phyloP scores from a whole-genome alignment of 2,329 filamentous ascomycete species.

The Huntiella omanensis region DNA sequence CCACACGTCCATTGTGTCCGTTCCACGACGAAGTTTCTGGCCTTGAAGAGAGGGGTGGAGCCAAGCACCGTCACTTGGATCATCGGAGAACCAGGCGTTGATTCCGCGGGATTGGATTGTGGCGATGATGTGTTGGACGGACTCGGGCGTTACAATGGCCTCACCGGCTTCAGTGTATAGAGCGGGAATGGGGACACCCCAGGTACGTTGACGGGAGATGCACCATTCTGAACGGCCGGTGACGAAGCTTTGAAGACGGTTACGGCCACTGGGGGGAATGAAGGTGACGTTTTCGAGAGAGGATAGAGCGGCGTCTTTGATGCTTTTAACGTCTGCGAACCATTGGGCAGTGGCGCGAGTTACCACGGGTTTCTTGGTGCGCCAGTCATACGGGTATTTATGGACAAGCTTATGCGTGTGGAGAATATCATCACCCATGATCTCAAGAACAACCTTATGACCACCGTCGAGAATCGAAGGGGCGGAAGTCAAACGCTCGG shows the following conservation, averaged over 20 bases:
- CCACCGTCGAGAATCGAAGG: conserved; percentile 55
- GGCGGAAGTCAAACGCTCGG: conserved; percentile 43
- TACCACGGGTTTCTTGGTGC: conserved; percentile 82
- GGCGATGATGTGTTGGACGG: conserved; percentile 66
- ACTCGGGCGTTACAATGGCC: conserved; percentile 60
- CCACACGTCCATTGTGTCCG: conserved; percentile 98
- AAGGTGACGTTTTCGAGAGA: conserved; percentile 59
- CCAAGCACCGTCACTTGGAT: conserved; percentile 58
- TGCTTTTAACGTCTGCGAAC: conserved; percentile 81
- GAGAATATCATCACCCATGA: conserved; percentile 49
- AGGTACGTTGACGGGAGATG: conserved; percentile 85
- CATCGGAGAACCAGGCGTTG: conserved; percentile 91
- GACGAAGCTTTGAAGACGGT: conserved; percentile 68
- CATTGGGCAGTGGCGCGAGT: conserved; percentile 87
- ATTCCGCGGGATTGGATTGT: conserved; percentile 60
- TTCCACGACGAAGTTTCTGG: conserved; percentile 50
- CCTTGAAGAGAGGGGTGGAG: conserved; percentile 43
- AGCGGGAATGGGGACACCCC: conserved; percentile 92
- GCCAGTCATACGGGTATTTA: conserved; percentile 97
- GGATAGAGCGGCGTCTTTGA: conserved; percentile 54
- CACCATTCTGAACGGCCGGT: conserved; percentile 89
- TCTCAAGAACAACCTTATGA: conserved; percentile 46
- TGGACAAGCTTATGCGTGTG: conserved; percentile 55
- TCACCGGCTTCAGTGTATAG: conserved; percentile 57
- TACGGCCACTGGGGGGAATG: conserved; percentile 54